These are phyloP conservation scores for Furcasterigmium furcatum DNA, from an alignment of 2,329 filamentous ascomycete genomes.

Conservation along the genomic window DNA sequence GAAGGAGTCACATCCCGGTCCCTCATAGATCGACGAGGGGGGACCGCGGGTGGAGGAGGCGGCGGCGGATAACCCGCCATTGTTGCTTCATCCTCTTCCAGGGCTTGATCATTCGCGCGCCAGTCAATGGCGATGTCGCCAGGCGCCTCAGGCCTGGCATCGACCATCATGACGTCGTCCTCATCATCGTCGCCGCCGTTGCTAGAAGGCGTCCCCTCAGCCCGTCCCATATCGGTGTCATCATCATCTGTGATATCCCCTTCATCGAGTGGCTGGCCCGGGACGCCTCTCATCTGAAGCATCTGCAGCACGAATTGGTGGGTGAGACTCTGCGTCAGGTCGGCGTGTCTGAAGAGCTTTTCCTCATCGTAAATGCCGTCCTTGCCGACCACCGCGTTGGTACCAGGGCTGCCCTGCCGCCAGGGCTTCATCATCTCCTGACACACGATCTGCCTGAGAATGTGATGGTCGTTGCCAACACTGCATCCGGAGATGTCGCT, in stretches of 20 bases:
- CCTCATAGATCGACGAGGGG: constrained; percentile 29
- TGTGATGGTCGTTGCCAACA: constrained; percentile 73
- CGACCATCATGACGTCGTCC: constrained; percentile 57
- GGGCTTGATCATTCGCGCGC: constrained; percentile 58
- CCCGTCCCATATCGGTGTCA: constrained; percentile 14
- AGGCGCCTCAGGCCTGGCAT: constrained; percentile 40
- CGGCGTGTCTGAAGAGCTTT: constrained; percentile 48
- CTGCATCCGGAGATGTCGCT: constrained; percentile 87
- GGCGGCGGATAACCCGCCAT: constrained; percentile 70
- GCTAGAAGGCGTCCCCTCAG: constrained; percentile 12
- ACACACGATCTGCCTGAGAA: constrained; percentile 79
- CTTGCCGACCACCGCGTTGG: constrained; percentile 73
- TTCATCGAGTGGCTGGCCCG: constrained; percentile 22
- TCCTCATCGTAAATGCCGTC: constrained; percentile 82
- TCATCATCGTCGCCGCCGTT: constrained; percentile 38
- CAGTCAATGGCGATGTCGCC: constrained; percentile 47
- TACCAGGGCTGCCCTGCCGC: constrained; percentile 80
- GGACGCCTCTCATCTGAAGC: constrained; percentile 19
- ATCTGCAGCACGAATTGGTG: constrained; percentile 28
- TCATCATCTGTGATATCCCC: constrained; percentile 29
- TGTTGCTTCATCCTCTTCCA: constrained; percentile 75
- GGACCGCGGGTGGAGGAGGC: constrained; percentile 53
- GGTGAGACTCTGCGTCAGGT: constrained; percentile 28
- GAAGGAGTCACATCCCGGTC: constrained; percentile 66
- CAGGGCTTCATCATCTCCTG: constrained; percentile 88